These are phyloP conservation scores for Cardamine occulta DNA, from an alignment of 345 rosid genomes.

Conservation along the genomic window DNA sequence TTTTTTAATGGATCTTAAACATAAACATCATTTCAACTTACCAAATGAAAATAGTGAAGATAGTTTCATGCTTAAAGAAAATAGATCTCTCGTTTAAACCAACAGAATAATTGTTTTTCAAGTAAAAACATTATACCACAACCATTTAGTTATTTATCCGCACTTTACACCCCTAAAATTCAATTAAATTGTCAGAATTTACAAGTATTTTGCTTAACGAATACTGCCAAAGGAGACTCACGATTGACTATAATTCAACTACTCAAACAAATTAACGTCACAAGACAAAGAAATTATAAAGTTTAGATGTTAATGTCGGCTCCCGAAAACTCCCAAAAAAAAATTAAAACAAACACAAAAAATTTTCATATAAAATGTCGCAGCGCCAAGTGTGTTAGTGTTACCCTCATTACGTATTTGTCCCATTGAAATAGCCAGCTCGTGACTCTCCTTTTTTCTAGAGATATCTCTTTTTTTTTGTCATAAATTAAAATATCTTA, in stretches of 20 bases:
- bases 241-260: slow-evolving; percentile 7
- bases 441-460: slow-evolving; percentile 35
- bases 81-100: too few relatives aligned
- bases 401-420: slow-evolving; percentile 39
- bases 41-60: too few relatives aligned
- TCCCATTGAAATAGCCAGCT: slow-evolving; percentile 32
- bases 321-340: slow-evolving; percentile 36
- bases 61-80: too few relatives aligned
- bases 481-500: background rate
- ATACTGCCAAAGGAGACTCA: slow-evolving; percentile 25
- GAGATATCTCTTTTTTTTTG: background rate
- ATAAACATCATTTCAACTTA: too few relatives aligned
- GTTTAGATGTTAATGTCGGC: slow-evolving; percentile 35
- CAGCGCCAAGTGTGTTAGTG: slow-evolving; percentile 38
- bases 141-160: too few relatives aligned
- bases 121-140: too few relatives aligned
- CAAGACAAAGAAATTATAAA: slow-evolving; percentile 24
- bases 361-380: slow-evolving; percentile 5
- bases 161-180: background rate
- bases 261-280: slow-evolving; percentile 37
- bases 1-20: too few relatives aligned
- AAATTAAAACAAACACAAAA: slow-evolving; percentile 32
- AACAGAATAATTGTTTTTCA: too few relatives aligned
- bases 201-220: background rate
- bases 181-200: background rate